Evolutionary conservation across 805 yeast species (phyloP).

Genomic region (Zygosaccharomyces lentus): DNA sequence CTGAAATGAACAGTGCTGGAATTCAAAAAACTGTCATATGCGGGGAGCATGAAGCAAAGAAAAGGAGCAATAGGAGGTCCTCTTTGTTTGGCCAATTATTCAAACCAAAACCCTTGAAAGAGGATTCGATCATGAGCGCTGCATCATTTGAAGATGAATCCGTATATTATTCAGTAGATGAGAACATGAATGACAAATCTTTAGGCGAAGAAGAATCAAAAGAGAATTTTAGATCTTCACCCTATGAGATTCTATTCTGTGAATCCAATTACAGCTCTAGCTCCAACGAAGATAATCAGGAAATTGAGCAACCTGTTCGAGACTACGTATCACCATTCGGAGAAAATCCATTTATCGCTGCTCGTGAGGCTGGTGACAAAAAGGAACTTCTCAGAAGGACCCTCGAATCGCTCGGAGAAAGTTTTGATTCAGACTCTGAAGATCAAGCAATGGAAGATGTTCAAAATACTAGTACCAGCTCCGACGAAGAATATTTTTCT

Average conservation of each 20-base stretch:
- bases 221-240: background rate
- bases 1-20: background rate
- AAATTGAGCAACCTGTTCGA: conserved; percentile 3
- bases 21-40: background rate
- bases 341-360: conserved; percentile 17
- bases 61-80: no score
- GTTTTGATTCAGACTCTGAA: conserved; percentile 1
- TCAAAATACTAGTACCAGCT: conserved; percentile 1
- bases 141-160: conserved; percentile 10
- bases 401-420: conserved; percentile 10
- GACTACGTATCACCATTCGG: conserved; percentile 25
- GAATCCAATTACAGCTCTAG: conserved; percentile 25
- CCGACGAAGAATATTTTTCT: conserved; percentile 2
- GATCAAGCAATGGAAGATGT: conserved; percentile 6
- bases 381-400: conserved; percentile 12
- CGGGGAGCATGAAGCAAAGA: background rate
- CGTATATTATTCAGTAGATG: conserved; percentile 18
- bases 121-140: background rate
- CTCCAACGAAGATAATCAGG: conserved; percentile 20
- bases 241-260: conserved; percentile 20
- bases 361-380: conserved; percentile 2
- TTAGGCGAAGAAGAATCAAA: background rate
- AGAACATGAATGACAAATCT: background rate
- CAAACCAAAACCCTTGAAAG: conserved; percentile 1
- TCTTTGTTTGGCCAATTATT: conserved; percentile 1